These are phyloP conservation scores for Calvatia gigantea DNA, from an alignment of 768 basidiomycete species.

Conservation along the genomic window DNA sequence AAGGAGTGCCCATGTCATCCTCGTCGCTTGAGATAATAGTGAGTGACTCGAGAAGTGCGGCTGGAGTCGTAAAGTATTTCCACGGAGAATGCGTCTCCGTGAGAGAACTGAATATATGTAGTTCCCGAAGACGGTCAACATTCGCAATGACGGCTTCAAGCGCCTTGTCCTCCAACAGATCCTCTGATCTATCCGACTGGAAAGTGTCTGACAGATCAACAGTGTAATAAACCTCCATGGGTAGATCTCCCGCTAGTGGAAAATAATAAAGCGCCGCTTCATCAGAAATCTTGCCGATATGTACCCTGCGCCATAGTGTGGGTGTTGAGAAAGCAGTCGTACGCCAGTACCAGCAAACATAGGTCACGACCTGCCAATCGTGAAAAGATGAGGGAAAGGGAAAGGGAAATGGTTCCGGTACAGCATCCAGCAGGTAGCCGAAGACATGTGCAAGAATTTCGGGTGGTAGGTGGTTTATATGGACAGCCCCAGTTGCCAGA, in stretches of 20 bases:
- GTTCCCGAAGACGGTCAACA: neutral
- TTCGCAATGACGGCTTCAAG: neutral
- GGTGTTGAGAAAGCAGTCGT: constrained; percentile 6
- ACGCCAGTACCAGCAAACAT: constrained; percentile 6
- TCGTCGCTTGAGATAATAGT: constrained; percentile 10
- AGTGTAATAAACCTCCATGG: constrained; percentile 8
- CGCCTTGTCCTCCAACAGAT: neutral
- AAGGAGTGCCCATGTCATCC: neutral
- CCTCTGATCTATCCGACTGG: neutral
- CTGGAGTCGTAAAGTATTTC: constrained; percentile 7
- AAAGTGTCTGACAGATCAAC: neutral
- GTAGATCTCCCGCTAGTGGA: constrained; percentile 1
- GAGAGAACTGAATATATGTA: constrained; percentile 9
- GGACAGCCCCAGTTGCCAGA: neutral
- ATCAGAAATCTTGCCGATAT: constrained; percentile 6
- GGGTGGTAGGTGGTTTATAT: constrained; percentile 7
- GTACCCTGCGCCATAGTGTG: constrained; percentile 5
- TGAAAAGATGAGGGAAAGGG: constrained; percentile 6
- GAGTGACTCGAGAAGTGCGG: neutral
- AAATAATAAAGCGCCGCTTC: neutral
- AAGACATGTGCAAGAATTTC: constrained; percentile 15
- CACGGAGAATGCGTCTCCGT: constrained; percentile 5
- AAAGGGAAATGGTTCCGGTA: constrained; percentile 4
- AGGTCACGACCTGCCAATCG: constrained; percentile 4
- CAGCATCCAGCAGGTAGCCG: constrained; percentile 1